Conservation (phyloP, 2,329 filamentous ascomycete genomes). For the Zymoseptoria passerinii region DNA sequence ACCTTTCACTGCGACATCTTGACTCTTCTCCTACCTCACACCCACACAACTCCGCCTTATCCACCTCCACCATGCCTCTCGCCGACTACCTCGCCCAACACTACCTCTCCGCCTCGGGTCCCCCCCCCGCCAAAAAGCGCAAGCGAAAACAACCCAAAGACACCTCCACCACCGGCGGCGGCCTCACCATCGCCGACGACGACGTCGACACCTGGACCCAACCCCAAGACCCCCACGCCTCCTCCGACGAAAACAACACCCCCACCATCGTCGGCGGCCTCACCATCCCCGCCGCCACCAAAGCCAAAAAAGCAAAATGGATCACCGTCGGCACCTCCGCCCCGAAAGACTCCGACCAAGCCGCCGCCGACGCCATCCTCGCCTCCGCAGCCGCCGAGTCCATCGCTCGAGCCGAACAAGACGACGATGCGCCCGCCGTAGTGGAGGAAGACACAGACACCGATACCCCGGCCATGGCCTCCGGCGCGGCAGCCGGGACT, state of each 20-base stretch:
- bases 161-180: slow-evolving; percentile 29
- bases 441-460: slow-evolving; percentile 41
- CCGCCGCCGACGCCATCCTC: slow-evolving; percentile 48
- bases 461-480: slow-evolving; percentile 63
- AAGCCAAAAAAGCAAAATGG: slow-evolving; percentile 69
- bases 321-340: slow-evolving; percentile 54
- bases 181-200: slow-evolving; percentile 45
- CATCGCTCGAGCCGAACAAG: slow-evolving; percentile 22
- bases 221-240: slow-evolving; percentile 41
- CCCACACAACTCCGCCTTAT: slow-evolving; percentile 1
- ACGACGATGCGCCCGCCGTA: slow-evolving; percentile 42
- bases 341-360: slow-evolving; percentile 47
- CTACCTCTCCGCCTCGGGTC: slow-evolving; percentile 64
- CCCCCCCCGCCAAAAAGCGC: slow-evolving; percentile 46
- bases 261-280: slow-evolving; percentile 33
- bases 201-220: slow-evolving; percentile 47
- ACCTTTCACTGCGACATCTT: slow-evolving; percentile 3
- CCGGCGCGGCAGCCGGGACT: slow-evolving; percentile 79
- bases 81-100: slow-evolving; percentile 83
- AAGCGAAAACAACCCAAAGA: slow-evolving; percentile 39
- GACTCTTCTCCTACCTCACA: not conserved
- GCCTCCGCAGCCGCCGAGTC: slow-evolving; percentile 29
- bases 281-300: slow-evolving; percentile 33
- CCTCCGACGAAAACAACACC: slow-evolving; percentile 47
- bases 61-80: slow-evolving; percentile 47